Conservation (phyloP, 257 asterid species). For the Salvia hispanica region DNA sequence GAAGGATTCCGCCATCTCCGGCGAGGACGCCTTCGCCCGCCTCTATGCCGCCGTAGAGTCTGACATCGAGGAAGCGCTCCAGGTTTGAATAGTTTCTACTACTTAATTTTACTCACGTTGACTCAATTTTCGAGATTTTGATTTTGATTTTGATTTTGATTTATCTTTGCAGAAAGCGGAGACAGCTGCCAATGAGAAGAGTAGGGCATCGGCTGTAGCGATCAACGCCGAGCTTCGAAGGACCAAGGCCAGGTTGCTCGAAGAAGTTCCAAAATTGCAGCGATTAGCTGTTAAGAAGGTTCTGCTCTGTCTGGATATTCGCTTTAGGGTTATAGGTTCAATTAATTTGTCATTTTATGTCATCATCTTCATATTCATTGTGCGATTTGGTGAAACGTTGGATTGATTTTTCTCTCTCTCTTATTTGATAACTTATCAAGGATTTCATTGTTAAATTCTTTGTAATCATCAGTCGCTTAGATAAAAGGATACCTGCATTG, state of each 20-base stretch:
- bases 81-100: slow-evolving; percentile 44
- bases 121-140: slow-evolving; percentile 7
- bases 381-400: slow-evolving; percentile 14
- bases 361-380: background rate
- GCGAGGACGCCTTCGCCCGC: slow-evolving; percentile 95
- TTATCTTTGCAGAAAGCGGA: slow-evolving; percentile 71
- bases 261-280: slow-evolving; percentile 93
- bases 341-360: background rate
- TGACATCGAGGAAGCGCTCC: slow-evolving; percentile 86
- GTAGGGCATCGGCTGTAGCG: slow-evolving; percentile 84
- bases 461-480: background rate
- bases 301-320: slow-evolving; percentile 14
- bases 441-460: slow-evolving; percentile 9
- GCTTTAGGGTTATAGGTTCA: background rate
- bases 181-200: slow-evolving; percentile 71
- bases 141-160: background rate
- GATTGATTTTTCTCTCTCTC: background rate
- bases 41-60: slow-evolving; percentile 76
- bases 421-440: background rate
- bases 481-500: background rate
- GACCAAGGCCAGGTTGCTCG: slow-evolving; percentile 80
- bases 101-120: background rate
- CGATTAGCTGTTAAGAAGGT: slow-evolving; percentile 88
- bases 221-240: slow-evolving; percentile 93
- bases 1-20: slow-evolving; percentile 81